These are phyloP conservation scores for Magnaporthales sp. DNA, from an alignment of 2,329 filamentous ascomycete species.

Conservation along the genomic window DNA sequence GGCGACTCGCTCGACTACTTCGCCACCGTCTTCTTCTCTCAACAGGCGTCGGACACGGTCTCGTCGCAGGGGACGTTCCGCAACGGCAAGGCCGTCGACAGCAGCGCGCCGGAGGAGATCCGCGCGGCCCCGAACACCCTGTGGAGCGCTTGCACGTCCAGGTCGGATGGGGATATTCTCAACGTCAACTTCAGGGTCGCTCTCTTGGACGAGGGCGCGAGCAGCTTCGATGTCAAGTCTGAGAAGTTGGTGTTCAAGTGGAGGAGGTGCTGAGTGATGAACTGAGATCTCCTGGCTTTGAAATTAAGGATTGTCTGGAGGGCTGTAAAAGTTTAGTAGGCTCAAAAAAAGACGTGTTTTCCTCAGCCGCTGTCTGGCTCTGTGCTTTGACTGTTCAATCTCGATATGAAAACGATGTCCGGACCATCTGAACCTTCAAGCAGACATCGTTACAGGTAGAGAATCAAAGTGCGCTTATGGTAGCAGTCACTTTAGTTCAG, in stretches of 20 bases:
- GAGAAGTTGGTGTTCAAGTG: slow-evolving; percentile 5
- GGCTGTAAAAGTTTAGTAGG: neutral
- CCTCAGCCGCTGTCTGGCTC: neutral
- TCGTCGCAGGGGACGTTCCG: neutral
- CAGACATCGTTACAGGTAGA: neutral
- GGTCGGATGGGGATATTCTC: slow-evolving; percentile 21
- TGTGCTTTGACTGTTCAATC: neutral
- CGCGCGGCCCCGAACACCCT: slow-evolving; percentile 18
- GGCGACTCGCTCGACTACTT: slow-evolving; percentile 24
- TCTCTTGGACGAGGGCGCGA: slow-evolving; percentile 11
- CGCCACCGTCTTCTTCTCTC: slow-evolving; percentile 26
- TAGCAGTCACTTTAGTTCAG: no score
- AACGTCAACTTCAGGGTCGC: slow-evolving; percentile 32
- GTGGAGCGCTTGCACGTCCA: slow-evolving; percentile 25
- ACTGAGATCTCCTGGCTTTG: neutral
- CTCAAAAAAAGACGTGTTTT: neutral
- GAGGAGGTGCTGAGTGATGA: slow-evolving; percentile 3
- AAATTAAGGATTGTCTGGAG: neutral
- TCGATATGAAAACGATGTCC: no score
- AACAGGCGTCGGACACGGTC: slow-evolving; percentile 24
- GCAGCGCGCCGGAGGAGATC: slow-evolving; percentile 21
- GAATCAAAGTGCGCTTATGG: neutral
- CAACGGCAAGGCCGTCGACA: slow-evolving; percentile 14
- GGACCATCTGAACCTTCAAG: no score
- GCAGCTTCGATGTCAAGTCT: slow-evolving; percentile 3